Percentiles rank a stretch among this genome's conserved stretches.
These are phyloP conservation scores for Neopestalotiopsis sp. DNA, from an alignment of 2,329 filamentous ascomycete species.

Conservation along the genomic window DNA sequence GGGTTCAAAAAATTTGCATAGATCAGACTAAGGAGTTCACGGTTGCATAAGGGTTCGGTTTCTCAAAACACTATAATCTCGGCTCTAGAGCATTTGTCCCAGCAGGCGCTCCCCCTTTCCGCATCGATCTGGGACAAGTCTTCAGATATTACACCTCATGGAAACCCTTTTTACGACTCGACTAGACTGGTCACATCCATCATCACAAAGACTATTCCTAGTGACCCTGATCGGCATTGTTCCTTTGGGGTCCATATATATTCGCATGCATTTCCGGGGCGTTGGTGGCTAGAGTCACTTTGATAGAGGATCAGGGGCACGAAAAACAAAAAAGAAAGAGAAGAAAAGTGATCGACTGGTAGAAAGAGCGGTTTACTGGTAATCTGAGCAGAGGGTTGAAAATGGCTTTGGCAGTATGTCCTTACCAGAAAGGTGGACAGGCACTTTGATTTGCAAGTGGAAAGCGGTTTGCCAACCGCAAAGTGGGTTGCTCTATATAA, in stretches of 20 bases:
- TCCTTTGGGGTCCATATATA: background rate
- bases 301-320: background rate
- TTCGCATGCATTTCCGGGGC: conserved; percentile 10
- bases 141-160: background rate
- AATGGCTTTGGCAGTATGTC: background rate
- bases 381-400: background rate
- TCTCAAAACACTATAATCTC: conserved; percentile 21
- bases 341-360: background rate
- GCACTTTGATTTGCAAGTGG: background rate
- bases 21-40: conserved; percentile 36
- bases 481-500: background rate
- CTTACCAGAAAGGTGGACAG: background rate
- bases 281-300: conserved; percentile 13
- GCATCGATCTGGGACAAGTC: background rate
- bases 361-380: background rate
- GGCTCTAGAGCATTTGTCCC: conserved; percentile 16
- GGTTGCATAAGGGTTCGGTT: conserved; percentile 23
- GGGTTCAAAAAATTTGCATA: conserved; percentile 33
- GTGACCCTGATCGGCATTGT: background rate
- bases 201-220: background rate
- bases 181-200: background rate
- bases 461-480: background rate
- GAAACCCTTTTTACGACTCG: background rate
- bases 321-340: background rate
- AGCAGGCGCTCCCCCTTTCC: background rate